Base-by-base conservation (phyloP, 2,329 filamentous ascomycete species). In the Fusarium beomiforme region DNA sequence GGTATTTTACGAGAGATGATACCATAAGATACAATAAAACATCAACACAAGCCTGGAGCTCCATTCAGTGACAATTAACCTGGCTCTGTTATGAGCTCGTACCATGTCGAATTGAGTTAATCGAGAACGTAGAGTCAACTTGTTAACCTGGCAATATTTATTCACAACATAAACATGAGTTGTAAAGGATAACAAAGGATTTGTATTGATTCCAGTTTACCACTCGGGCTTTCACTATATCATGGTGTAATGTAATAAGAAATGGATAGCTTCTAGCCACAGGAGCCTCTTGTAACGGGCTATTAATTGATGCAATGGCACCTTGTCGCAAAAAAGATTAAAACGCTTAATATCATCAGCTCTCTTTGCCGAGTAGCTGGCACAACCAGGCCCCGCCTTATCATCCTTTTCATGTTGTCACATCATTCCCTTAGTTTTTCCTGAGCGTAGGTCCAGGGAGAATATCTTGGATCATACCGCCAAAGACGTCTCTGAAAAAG, bases 401-500 rank as follows among this genome's bases (percentile, higher is more conserved):
- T 47, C 58, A 61, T 67, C 43, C 47, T 49, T 63, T 44, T 64
- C 53, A 57, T 47, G 23, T 57, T 14, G 16, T 37, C n/a, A 23
- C 49, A 39, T 33, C 19, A 58, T 31, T 61, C n/a, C 19, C 41
- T 43, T 36, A 60, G 36, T 53, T 54, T 71, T 73, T 62, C 61
- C 54, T 54, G 67, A 62, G 36, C 26, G 68, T 51, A 12, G 47
- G 26, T 24, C 54, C 34, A 4, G 79, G 75, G 21, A 82, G 62
- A 21, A 83, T 68, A 67, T 89, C 86, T 24, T 89, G 86, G n/a
- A 87, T 78, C 59, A 91, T 79, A 16, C 88, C 86, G 75, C 83
- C 85, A 85, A 86, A 89, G 53, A 91, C 70, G 75, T 88, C 85
- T 54, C 77, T 82, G 31, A 91, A 77, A 82, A 89, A 86, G 60